phyloP scores from a whole-genome alignment of 169 alveolate genomes.

The Theileria equi region DNA sequence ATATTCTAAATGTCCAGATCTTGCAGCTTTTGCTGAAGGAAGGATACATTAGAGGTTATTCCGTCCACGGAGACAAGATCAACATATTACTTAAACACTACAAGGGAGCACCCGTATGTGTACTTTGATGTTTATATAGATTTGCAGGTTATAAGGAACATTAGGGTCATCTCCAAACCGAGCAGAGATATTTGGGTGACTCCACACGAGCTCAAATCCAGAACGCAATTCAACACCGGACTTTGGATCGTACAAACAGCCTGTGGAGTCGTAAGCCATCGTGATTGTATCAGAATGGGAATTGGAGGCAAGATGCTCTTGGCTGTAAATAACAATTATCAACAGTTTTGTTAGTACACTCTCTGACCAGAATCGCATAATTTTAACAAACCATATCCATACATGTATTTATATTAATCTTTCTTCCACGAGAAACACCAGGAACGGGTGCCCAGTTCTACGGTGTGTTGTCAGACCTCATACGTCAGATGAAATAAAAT shows the following conservation, averaged over 20 bases:
- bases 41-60: slow-evolving; percentile 85
- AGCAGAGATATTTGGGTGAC: slow-evolving; percentile 88
- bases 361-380: too few species aligned
- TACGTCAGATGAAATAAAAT: not conserved
- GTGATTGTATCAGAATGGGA: slow-evolving; percentile 87
- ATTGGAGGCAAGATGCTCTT: slow-evolving; percentile 85
- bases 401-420: too few species aligned
- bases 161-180: slow-evolving; percentile 86
- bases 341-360: slow-evolving; percentile 83
- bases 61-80: slow-evolving; percentile 83
- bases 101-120: slow-evolving; percentile 75
- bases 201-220: slow-evolving; percentile 83
- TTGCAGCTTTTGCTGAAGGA: slow-evolving; percentile 78
- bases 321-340: slow-evolving; percentile 85
- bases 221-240: slow-evolving; percentile 86
- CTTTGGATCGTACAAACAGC: slow-evolving; percentile 86
- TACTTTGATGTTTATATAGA: not conserved
- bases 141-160: slow-evolving; percentile 76
- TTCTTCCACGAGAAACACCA: too few species aligned
- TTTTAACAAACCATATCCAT: too few species aligned
- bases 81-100: slow-evolving; percentile 83
- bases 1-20: slow-evolving; percentile 79
- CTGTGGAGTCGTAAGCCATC: slow-evolving; percentile 80
- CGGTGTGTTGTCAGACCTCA: not conserved
- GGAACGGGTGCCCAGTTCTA: too few species aligned